Percentiles rank a stretch among this genome's conserved stretches.
These are phyloP conservation scores for Colletotrichum plurivorum DNA, from an alignment of 2,329 filamentous ascomycete genomes.

Conservation along the genomic window DNA sequence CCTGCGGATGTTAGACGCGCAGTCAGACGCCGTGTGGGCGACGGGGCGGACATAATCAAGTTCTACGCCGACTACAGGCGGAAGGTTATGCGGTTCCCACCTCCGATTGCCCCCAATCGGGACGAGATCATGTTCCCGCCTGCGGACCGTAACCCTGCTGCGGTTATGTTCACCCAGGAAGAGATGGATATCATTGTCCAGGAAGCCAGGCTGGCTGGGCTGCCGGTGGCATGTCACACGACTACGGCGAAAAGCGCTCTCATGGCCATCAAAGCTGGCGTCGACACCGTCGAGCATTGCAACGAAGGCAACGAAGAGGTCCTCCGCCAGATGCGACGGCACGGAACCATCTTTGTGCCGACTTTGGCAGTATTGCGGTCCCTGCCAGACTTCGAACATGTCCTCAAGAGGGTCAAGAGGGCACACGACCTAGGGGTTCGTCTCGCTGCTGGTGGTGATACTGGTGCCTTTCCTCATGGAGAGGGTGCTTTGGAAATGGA, in stretches of 20 bases:
- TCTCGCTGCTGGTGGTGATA: conserved; percentile 67
- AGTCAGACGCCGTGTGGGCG: conserved; percentile 61
- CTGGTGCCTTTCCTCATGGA: conserved; percentile 67
- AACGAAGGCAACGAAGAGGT: conserved; percentile 55
- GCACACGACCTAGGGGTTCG: conserved; percentile 63
- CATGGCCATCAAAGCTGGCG: conserved; percentile 62
- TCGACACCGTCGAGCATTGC: conserved; percentile 63
- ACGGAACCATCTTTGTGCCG: conserved; percentile 65
- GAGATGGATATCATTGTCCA: conserved; percentile 65
- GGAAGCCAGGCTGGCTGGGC: conserved; percentile 57
- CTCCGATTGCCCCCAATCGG: conserved; percentile 36
- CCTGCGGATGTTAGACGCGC: conserved; percentile 60
- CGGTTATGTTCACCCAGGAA: conserved; percentile 61
- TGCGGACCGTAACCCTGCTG: conserved; percentile 55
- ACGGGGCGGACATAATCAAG: conserved; percentile 66
- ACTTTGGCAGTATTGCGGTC: conserved; percentile 58
- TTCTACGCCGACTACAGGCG: conserved; percentile 66
- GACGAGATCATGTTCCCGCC: conserved; percentile 46
- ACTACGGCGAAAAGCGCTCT: conserved; percentile 57
- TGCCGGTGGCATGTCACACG: conserved; percentile 61
- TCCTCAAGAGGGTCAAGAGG: conserved; percentile 56
- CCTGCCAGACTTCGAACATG: conserved; percentile 33
- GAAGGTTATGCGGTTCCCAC: conserved; percentile 59
- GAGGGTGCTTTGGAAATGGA: conserved; percentile 68
- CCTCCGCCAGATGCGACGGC: conserved; percentile 58